A percentile compares a stretch with the other conserved stretches of the same genome.
These are phyloP conservation scores for Trichoderma orchidacearum DNA, from an alignment of 495 filamentous ascomycete genomes.

Conservation along the genomic window DNA sequence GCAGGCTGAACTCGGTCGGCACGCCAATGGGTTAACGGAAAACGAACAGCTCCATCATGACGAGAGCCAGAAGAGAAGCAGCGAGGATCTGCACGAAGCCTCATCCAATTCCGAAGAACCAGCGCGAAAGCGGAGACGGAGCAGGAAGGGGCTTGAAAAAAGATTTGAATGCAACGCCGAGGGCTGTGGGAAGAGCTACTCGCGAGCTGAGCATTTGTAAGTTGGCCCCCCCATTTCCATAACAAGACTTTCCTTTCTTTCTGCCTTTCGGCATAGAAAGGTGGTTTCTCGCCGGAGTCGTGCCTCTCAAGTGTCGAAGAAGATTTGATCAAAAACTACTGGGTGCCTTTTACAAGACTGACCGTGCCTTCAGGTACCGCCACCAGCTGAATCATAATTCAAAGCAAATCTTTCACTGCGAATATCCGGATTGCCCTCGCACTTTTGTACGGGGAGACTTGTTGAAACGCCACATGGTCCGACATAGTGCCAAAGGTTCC, in stretches of 20 bases:
- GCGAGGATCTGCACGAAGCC: constrained; percentile 24
- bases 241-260: not conserved
- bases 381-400: constrained; percentile 95
- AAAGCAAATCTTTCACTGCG: constrained; percentile 92
- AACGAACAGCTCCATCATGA: constrained; percentile 24
- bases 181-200: constrained; percentile 92
- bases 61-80: constrained; percentile 19
- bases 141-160: constrained; percentile 81
- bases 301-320: too few species aligned
- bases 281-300: too few species aligned
- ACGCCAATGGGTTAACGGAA: constrained; percentile 25
- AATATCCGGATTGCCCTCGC: constrained; percentile 81
- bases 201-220: constrained; percentile 86
- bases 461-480: constrained; percentile 83
- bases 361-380: constrained; percentile 41
- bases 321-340: too few species aligned
- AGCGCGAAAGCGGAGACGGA: constrained; percentile 60
- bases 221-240: constrained; percentile 6
- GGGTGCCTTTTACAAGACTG: too few species aligned
- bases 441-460: constrained; percentile 92
- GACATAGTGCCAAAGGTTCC: constrained; percentile 91
- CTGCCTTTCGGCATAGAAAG: not conserved
- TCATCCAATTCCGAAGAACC: constrained; percentile 43
- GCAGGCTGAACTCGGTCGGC: constrained; percentile 31
- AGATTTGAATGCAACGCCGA: constrained; percentile 88